Evolutionary conservation across 208 protist genomes (phyloP), one percentile per base, ranked within the genome.

Genomic region (Leishmania mexicana): DNA sequence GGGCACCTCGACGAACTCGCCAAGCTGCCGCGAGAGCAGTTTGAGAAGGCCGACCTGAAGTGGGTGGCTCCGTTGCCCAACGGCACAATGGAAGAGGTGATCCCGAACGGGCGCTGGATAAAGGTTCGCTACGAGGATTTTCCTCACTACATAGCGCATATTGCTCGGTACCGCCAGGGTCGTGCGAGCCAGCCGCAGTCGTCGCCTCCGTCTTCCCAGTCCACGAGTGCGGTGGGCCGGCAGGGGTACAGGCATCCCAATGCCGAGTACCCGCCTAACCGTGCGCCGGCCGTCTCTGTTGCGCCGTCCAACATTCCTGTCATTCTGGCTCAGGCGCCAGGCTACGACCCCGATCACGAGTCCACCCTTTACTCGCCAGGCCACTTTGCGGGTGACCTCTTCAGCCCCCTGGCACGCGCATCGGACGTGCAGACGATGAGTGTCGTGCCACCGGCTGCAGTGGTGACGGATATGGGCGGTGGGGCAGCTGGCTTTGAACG

Each of bases 51-150:
- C 19, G 86, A 88, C 17, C 73, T 95, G 24, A 92, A 85, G 70
- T 96, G 93, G 93, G 88, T 94, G 6, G 90, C 83, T 13, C 90
- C 91, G 15, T 58, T 83, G 5, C 84, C 85, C n/a, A 83, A 89
- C 78, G 91, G 93, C 28, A 76, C 78, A 10, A 76, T 96, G 17
- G 87, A 90, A 70, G 93, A 96, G 47, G 81, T 96, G 28, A 84
- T 96, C 78, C 88, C 92, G 3, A 89, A 91, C 65, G 93, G 93
- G 54, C 80, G 86, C 35, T 47, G 40, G 19, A 85, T 85, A 31
- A 85, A 77, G 10, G 91, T 96, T 19, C 51, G 75, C 6, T 91
- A 89, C 83, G 87, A 94, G 13, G 85, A 93, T 60, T 87, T 93
- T 19, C 87, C 91, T 2, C 84, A 84, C 60, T 96, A 94, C 78